Conservation (phyloP, 2,329 filamentous ascomycete species). For the Elsinoe australis region DNA sequence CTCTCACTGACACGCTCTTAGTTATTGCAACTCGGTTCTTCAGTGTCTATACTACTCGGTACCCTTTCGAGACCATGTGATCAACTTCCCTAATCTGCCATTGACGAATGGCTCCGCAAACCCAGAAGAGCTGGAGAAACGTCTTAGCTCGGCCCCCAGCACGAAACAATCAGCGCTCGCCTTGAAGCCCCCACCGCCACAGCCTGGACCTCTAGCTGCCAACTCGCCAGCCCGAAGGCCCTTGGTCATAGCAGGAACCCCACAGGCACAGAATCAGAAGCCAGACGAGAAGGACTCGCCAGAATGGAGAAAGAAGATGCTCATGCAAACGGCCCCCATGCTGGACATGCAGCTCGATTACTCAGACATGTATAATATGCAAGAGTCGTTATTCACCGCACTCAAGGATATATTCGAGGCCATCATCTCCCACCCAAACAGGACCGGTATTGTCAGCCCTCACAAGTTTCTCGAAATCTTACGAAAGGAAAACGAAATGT, state of each 20-base stretch:
- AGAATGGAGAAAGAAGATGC: slow-evolving; percentile 97
- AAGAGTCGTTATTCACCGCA: slow-evolving; percentile 87
- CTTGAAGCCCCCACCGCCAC: slow-evolving; percentile 29
- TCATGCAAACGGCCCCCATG: slow-evolving; percentile 78
- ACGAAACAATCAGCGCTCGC: slow-evolving; percentile 49
- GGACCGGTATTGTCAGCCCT: slow-evolving; percentile 85
- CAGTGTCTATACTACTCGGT: slow-evolving; percentile 96
- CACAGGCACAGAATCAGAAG: slow-evolving; percentile 36
- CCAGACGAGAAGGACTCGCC: slow-evolving; percentile 90
- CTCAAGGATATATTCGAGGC: slow-evolving; percentile 95
- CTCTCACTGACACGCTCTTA: slow-evolving; percentile 34
- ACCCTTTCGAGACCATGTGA: slow-evolving; percentile 85
- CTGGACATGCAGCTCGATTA: slow-evolving; percentile 79
- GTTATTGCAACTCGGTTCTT: slow-evolving; percentile 97
- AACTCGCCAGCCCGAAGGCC: slow-evolving; percentile 20
- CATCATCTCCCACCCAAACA: slow-evolving; percentile 69
- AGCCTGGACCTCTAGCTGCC: slow-evolving; percentile 16
- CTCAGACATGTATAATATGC: slow-evolving; percentile 75
- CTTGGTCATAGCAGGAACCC: slow-evolving; percentile 19
- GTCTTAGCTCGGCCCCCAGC: slow-evolving; percentile 49
- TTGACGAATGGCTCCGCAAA: slow-evolving; percentile 4
- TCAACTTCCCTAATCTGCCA: slow-evolving; percentile 63
- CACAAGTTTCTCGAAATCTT: slow-evolving; percentile 90
- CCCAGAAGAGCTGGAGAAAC: slow-evolving; percentile 46
- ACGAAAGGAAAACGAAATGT: slow-evolving; percentile 93